Percentiles rank a stretch among this genome's conserved stretches.
Conservation (phyloP, 805 yeast genomes). For the Metschnikowia shivogae region DNA sequence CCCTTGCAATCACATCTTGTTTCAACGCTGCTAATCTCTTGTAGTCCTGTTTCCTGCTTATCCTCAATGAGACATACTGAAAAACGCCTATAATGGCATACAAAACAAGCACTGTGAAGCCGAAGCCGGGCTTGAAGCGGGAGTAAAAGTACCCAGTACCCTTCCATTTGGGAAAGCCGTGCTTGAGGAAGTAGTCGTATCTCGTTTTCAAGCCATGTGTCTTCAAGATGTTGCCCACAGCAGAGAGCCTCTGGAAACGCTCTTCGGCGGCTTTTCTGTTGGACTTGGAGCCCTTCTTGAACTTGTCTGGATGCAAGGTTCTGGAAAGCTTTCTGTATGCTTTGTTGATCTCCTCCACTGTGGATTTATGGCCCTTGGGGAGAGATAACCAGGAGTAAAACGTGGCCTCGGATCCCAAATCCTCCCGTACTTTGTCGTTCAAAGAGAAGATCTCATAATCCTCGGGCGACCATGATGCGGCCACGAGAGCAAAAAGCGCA, state of each 20-base stretch:
- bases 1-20: slow-evolving; percentile 47
- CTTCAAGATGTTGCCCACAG: slow-evolving; percentile 71
- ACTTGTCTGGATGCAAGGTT: slow-evolving; percentile 83
- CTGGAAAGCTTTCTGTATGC: slow-evolving; percentile 71
- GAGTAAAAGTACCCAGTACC: slow-evolving; percentile 62
- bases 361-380: slow-evolving; percentile 42
- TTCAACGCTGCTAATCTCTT: slow-evolving; percentile 52
- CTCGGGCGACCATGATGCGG: slow-evolving; percentile 51
- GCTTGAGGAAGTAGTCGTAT: slow-evolving; percentile 77
- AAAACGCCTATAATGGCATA: slow-evolving; percentile 48
- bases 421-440: slow-evolving; percentile 57
- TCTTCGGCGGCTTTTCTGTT: slow-evolving; percentile 53
- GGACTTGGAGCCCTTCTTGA: slow-evolving; percentile 21
- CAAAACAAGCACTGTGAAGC: slow-evolving; percentile 48
- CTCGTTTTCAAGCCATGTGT: slow-evolving; percentile 51
- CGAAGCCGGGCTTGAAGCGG: slow-evolving; percentile 64
- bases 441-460: slow-evolving; percentile 81
- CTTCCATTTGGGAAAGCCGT: slow-evolving; percentile 84
- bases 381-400: slow-evolving; percentile 68
- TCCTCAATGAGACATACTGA: slow-evolving; percentile 54
- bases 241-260: slow-evolving; percentile 72
- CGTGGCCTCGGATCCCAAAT: slow-evolving; percentile 56
- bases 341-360: slow-evolving; percentile 51
- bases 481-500: slow-evolving; percentile 23
- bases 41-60: slow-evolving; percentile 54